A percentile compares a stretch with the other conserved stretches of the same genome.
phyloP scores from a whole-genome alignment of 2,329 filamentous ascomycete genomes.

The Metarhizium humberi region DNA sequence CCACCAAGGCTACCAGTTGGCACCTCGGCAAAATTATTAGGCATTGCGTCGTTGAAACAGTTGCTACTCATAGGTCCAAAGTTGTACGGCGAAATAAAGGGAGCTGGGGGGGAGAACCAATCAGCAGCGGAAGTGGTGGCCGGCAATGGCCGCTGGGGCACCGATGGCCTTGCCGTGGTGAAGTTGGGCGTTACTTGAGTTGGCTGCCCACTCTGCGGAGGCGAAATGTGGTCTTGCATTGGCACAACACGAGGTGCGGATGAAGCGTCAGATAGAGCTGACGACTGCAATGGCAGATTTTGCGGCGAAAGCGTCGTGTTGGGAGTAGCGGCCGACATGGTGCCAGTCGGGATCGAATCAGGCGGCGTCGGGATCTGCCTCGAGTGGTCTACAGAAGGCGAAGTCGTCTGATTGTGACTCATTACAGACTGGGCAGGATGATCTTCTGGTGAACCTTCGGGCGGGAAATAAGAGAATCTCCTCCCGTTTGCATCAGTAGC shows the following conservation, averaged over 20 bases:
- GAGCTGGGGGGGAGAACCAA: constrained; percentile 45
- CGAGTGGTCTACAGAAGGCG: constrained; percentile 20
- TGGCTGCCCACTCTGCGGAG: constrained; percentile 15
- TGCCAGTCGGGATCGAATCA: constrained; percentile 27
- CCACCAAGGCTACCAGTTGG: constrained; percentile 20
- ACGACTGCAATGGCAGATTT: constrained; percentile 20
- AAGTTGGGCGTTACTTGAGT: constrained; percentile 8
- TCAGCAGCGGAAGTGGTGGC: constrained; percentile 32
- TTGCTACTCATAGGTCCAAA: constrained; percentile 32
- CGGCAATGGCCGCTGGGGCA: constrained; percentile 34
- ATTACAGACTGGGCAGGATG: constrained; percentile 21
- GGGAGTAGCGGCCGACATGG: constrained; percentile 19
- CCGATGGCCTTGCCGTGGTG: constrained; percentile 26
- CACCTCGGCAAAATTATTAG: constrained; percentile 19
- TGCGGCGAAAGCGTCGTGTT: constrained; percentile 29
- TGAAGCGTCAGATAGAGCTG: constrained; percentile 19
- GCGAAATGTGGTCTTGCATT: constrained; percentile 22
- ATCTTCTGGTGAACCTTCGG: constrained; percentile 34
- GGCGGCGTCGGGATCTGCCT: constrained; percentile 33
- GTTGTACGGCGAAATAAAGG: constrained; percentile 43
- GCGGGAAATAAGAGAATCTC: constrained; percentile 55
- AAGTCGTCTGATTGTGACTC: constrained; percentile 16
- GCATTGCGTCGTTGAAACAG: constrained; percentile 31
- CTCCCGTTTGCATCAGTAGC: constrained; percentile 44
- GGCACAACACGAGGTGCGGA: constrained; percentile 14